A percentile compares a stretch with the other conserved stretches of the same genome.
phyloP scores from a whole-genome alignment of 164 flowering plant species.

The Stephania cephalantha region DNA sequence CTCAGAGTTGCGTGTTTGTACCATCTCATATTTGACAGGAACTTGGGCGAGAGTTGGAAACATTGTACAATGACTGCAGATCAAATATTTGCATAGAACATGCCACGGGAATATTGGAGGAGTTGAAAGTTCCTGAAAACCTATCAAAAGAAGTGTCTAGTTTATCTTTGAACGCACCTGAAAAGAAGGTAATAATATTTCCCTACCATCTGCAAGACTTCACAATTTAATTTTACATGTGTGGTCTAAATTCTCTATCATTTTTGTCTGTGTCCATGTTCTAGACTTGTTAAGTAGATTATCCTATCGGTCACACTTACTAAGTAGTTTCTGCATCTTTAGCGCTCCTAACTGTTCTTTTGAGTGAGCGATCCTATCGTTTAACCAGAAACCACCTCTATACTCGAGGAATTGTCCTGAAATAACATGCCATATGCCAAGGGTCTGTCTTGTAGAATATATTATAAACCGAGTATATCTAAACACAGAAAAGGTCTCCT shows the following conservation, averaged over 20 bases:
- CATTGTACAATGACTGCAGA: slow-evolving; percentile 51
- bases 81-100: slow-evolving; percentile 89
- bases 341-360: neutral
- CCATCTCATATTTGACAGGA: slow-evolving; percentile 32
- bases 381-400: neutral
- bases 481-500: no score
- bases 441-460: neutral
- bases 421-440: neutral
- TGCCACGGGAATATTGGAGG: slow-evolving; percentile 81
- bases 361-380: neutral
- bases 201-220: neutral
- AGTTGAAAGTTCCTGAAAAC: slow-evolving; percentile 70
- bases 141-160: slow-evolving; percentile 73
- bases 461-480: neutral
- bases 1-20: neutral
- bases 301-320: neutral
- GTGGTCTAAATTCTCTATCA: neutral
- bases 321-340: neutral
- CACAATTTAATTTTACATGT: neutral
- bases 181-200: slow-evolving; percentile 52
- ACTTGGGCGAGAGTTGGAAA: slow-evolving; percentile 62
- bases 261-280: neutral
- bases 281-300: neutral
- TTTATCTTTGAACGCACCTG: slow-evolving; percentile 54
- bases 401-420: neutral